These are phyloP conservation scores for Platanus orientalis DNA, from an alignment of 164 flowering plant species.

Conservation along the genomic window DNA sequence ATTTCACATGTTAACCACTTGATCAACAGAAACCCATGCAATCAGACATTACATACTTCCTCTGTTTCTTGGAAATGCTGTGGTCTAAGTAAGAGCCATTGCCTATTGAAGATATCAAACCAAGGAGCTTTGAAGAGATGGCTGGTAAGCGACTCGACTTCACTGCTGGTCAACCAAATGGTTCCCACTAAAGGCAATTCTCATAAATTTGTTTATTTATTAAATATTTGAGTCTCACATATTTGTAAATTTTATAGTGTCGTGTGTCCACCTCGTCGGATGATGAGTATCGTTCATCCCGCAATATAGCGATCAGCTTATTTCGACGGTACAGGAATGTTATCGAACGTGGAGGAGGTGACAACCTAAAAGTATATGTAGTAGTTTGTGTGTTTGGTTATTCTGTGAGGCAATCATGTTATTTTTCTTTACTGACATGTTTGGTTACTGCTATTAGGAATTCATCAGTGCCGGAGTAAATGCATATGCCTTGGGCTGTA, in stretches of 20 bases:
- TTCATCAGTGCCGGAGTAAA: slow-evolving; percentile 92
- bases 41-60: slow-evolving; percentile 20
- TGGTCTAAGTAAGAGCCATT: slow-evolving; percentile 17
- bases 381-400: slow-evolving; percentile 9
- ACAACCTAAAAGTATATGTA: slow-evolving; percentile 70
- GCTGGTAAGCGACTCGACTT: slow-evolving; percentile 38
- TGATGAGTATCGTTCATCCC: slow-evolving; percentile 91
- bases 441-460: slow-evolving; percentile 45
- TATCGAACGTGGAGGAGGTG: slow-evolving; percentile 86
- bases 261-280: slow-evolving; percentile 51
- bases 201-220: neutral
- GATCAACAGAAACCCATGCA: slow-evolving; percentile 18
- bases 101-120: slow-evolving; percentile 17
- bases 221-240: neutral
- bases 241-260: slow-evolving; percentile 34
- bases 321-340: slow-evolving; percentile 74
- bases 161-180: neutral
- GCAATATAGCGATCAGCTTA: slow-evolving; percentile 85
- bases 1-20: slow-evolving; percentile 26
- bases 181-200: neutral
- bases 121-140: slow-evolving; percentile 38
- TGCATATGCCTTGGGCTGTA: slow-evolving; percentile 94
- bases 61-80: slow-evolving; percentile 25
- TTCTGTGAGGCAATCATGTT: slow-evolving; percentile 1
- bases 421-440: neutral